Conservation (phyloP, 2,329 filamentous ascomycete genomes). For the Tolypocladium cylindrosporum region DNA sequence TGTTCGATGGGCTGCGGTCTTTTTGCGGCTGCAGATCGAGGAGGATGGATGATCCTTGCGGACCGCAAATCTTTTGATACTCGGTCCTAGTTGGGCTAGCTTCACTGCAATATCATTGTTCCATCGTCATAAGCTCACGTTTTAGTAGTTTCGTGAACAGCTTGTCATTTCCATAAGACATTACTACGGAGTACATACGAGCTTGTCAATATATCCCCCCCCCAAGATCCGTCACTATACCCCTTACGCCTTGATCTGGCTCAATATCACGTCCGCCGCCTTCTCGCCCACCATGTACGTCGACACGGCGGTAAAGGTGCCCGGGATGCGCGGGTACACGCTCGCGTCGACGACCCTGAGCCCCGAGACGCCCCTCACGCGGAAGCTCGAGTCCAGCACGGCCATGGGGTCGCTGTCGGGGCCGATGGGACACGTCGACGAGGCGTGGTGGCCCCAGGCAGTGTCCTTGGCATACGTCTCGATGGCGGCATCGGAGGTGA, state of each 20-base stretch:
- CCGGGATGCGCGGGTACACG: constrained; percentile 39
- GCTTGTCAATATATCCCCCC: too few species aligned
- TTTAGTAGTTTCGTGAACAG: too few species aligned
- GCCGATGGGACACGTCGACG: constrained; percentile 45
- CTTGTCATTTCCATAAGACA: too few species aligned
- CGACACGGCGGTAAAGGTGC: constrained; percentile 37
- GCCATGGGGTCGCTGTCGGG: constrained; percentile 40
- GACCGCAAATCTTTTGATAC: too few species aligned
- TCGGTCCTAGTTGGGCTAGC: too few species aligned
- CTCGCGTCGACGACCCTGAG: constrained; percentile 50
- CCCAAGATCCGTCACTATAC: not conserved
- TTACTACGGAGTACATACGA: too few species aligned
- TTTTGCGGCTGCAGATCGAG: too few species aligned
- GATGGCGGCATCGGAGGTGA: constrained; percentile 28
- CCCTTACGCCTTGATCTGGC: not conserved
- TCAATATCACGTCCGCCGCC: constrained; percentile 24
- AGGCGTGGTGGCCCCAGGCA: constrained; percentile 48
- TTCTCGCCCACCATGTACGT: constrained; percentile 49
- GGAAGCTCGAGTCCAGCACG: constrained; percentile 44
- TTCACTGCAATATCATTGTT: too few species aligned
- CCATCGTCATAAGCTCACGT: too few species aligned
- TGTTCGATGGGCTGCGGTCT: not conserved
- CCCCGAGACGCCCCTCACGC: constrained; percentile 40
- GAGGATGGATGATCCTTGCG: too few species aligned
- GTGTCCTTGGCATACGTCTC: constrained; percentile 35